Evolutionary conservation across 2,329 filamentous ascomycete species (phyloP).

Genomic region (Talaromyces verruculosus): DNA sequence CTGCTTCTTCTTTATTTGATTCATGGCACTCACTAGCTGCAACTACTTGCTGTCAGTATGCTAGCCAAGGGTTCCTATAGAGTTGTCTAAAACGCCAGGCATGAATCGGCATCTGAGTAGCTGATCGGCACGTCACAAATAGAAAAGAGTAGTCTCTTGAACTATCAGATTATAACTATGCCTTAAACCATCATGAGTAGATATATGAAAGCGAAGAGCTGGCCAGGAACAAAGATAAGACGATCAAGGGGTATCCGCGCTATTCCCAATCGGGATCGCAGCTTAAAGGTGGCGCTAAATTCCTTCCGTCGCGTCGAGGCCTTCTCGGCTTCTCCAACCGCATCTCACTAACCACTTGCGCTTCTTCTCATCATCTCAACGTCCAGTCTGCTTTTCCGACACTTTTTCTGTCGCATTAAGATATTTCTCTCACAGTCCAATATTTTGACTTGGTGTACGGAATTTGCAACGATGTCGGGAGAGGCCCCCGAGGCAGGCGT

Average conservation of each 20-base stretch:
- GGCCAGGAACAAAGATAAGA: neutral
- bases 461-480: conserved; percentile 14
- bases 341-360: neutral
- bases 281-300: conserved; percentile 15
- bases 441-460: neutral
- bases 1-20: neutral
- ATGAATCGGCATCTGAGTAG: neutral
- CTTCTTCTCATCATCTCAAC: neutral
- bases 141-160: neutral
- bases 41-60: neutral
- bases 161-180: neutral
- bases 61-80: neutral
- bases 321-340: neutral
- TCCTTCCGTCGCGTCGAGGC: conserved; percentile 15
- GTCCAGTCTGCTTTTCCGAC: neutral
- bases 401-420: neutral
- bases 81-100: neutral
- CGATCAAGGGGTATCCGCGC: no score
- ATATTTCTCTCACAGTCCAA: neutral
- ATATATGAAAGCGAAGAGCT: neutral
- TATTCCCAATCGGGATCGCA: conserved; percentile 11
- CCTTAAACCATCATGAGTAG: neutral
- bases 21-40: neutral
- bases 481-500: conserved; percentile 24
- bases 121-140: neutral